A percentile compares a stretch with the other conserved stretches of the same genome.
phyloP scores from a whole-genome alignment of 2,329 filamentous ascomycete genomes.

The Colletotrichum somersetense region DNA sequence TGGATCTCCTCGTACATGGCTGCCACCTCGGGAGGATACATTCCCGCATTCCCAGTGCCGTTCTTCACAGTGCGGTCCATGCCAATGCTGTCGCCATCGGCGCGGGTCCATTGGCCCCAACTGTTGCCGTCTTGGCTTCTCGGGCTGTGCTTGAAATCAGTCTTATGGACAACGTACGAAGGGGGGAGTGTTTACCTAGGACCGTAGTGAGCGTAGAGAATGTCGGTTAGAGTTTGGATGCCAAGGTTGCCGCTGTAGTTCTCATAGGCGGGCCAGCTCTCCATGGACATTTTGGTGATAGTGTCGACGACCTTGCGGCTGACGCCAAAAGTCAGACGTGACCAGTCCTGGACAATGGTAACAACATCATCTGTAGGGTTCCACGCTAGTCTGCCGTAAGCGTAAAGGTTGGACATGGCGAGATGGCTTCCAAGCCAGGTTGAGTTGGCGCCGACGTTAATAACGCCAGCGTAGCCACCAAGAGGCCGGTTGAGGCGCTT shows the following conservation, averaged over 20 bases:
- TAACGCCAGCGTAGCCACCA: conserved; percentile 74
- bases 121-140: conserved; percentile 74
- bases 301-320: conserved; percentile 67
- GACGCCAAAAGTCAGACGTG: conserved; percentile 72
- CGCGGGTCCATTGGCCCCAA: conserved; percentile 81
- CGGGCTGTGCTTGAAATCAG: conserved; percentile 58
- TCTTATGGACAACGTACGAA: no score
- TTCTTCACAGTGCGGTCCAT: conserved; percentile 80
- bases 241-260: conserved; percentile 79
- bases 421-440: conserved; percentile 79
- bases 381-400: conserved; percentile 77
- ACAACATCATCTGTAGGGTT: conserved; percentile 63
- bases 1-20: conserved; percentile 69
- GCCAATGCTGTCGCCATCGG: conserved; percentile 69
- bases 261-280: conserved; percentile 78
- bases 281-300: conserved; percentile 73
- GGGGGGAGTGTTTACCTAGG: conserved; percentile 51
- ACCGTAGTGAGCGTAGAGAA: conserved; percentile 75
- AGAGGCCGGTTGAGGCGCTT: conserved; percentile 68
- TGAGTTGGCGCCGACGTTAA: conserved; percentile 74
- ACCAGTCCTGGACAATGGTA: conserved; percentile 73
- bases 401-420: conserved; percentile 79
- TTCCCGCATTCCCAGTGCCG: conserved; percentile 74
- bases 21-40: conserved; percentile 74
- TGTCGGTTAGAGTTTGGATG: conserved; percentile 77